Evolutionary conservation across 179 eudicot genomes (phyloP).

Genomic region (Silene coronaria): DNA sequence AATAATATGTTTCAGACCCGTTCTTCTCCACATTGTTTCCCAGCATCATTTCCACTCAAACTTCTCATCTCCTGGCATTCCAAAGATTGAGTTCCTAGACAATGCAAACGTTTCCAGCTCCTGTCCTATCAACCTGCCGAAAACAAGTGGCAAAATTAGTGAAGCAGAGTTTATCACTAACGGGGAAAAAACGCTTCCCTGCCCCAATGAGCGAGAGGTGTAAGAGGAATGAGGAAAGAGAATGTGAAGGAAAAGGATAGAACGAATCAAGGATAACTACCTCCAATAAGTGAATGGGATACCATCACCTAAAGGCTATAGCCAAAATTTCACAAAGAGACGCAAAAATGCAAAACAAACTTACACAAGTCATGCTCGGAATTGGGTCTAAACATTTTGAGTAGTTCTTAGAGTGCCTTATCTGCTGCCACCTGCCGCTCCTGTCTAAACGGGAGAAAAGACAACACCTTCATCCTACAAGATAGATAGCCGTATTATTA

Average conservation of each 20-base stretch:
- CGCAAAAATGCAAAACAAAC: not conserved
- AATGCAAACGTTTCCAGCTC: not conserved
- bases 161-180: not conserved
- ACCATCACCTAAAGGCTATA: constrained; percentile 1
- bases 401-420: constrained; percentile 36
- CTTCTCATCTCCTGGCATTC: not conserved
- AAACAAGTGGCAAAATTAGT: not conserved
- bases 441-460: constrained; percentile 37
- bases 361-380: not conserved
- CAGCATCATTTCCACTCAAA: not conserved
- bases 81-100: not conserved
- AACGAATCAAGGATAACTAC: not conserved
- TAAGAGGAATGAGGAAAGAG: not conserved
- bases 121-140: not conserved
- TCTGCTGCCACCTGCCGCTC: constrained; percentile 28
- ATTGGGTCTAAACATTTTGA: not conserved
- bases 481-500: not conserved
- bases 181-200: not conserved
- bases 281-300: not conserved
- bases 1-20: not conserved
- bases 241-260: not conserved
- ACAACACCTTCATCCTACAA: constrained; percentile 59
- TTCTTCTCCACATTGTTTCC: not conserved
- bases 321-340: not conserved
- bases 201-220: not conserved